Evolutionary conservation across 768 basidiomycete species (phyloP).

Genomic region (Russula abietina): DNA sequence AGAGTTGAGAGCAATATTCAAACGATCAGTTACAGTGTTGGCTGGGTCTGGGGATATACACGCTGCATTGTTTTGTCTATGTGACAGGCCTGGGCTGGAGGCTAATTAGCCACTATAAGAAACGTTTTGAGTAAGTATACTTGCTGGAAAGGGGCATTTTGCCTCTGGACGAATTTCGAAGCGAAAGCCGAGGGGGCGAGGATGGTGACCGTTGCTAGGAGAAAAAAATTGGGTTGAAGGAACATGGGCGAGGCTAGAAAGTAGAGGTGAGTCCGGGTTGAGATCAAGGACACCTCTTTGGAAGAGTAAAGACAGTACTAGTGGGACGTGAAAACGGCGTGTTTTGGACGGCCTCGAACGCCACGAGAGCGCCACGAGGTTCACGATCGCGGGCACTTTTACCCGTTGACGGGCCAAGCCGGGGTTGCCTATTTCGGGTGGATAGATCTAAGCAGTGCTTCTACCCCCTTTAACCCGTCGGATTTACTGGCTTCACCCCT

Average conservation of each 20-base stretch:
- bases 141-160: background rate
- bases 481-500: constrained; percentile 49
- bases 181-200: background rate
- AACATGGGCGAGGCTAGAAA: background rate
- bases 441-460: constrained; percentile 54
- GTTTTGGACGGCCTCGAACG: background rate
- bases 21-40: constrained; percentile 54
- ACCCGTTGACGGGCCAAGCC: background rate
- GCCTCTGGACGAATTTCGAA: background rate
- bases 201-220: background rate
- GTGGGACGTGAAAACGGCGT: background rate
- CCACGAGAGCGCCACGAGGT: too few species aligned
- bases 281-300: background rate
- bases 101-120: background rate
- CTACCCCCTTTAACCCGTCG: constrained; percentile 57
- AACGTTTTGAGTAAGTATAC: background rate
- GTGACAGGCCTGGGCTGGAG: background rate
- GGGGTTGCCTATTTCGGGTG: background rate
- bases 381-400: too few species aligned
- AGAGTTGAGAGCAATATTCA: constrained; percentile 58
- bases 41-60: constrained; percentile 47
- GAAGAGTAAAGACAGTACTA: constrained; percentile 4
- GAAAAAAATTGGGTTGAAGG: background rate
- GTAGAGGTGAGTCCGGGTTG: background rate
- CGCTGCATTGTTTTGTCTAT: constrained; percentile 4